phyloP scores from a whole-genome alignment of 495 filamentous ascomycete species.

The Trypethelium eluteriae region DNA sequence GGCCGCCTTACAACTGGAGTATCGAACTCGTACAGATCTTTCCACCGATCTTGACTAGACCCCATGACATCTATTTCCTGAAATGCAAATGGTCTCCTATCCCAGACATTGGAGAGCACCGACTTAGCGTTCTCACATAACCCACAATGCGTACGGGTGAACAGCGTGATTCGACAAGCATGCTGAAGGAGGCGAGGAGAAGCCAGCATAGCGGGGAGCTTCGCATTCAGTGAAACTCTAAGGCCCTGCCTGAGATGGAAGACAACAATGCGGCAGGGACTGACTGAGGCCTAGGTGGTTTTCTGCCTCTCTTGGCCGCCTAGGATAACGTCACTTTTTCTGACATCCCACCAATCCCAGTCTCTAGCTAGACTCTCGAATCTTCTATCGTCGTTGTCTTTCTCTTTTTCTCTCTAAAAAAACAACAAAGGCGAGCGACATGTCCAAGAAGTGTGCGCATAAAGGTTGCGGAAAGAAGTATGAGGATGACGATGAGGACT shows the following conservation, averaged over 20 bases:
- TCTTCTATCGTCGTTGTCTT: background rate
- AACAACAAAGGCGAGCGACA: conserved; percentile 29
- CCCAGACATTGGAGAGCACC: conserved; percentile 62
- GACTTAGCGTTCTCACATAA: conserved; percentile 70
- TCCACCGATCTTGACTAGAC: conserved; percentile 58
- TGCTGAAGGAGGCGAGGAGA: conserved; percentile 35
- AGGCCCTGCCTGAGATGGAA: background rate
- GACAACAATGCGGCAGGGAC: background rate
- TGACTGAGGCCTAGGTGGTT: background rate
- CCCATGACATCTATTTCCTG: conserved; percentile 73
- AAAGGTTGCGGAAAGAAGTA: conserved; percentile 90
- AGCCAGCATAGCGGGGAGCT: conserved; percentile 18
- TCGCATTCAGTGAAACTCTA: background rate
- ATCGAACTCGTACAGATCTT: conserved; percentile 79
- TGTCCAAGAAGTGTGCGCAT: conserved; percentile 90
- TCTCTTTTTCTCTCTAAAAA: background rate
- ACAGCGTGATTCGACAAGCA: conserved; percentile 67
- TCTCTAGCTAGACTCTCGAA: background rate
- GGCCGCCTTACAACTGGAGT: conserved; percentile 60
- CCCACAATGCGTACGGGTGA: conserved; percentile 70
- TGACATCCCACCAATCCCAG: background rate
- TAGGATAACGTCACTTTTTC: background rate
- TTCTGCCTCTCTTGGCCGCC: background rate
- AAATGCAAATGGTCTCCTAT: conserved; percentile 63
- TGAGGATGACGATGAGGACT: conserved; percentile 74